Evolutionary conservation across 1,139 yeast genomes (phyloP).

Genomic region (Yamadazyma aaseri): DNA sequence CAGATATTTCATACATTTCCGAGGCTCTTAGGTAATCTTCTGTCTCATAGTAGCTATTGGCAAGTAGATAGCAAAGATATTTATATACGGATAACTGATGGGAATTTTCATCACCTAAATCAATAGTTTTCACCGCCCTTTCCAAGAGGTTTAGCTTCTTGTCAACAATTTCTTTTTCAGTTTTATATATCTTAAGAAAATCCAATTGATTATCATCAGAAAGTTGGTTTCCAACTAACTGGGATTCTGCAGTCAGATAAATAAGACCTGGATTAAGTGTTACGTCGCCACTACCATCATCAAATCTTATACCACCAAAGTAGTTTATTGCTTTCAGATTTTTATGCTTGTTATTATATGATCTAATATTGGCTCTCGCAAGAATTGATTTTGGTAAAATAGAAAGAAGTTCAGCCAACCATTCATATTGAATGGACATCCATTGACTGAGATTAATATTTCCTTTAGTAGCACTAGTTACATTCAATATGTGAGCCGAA

Average conservation of each 20-base stretch:
- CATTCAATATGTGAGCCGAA: conserved; percentile 55
- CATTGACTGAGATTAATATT: conserved; percentile 27
- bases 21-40: conserved; percentile 31
- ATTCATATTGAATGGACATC: conserved; percentile 45
- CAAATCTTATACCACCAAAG: conserved; percentile 36
- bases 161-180: conserved; percentile 1
- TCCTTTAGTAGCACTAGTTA: conserved; percentile 17
- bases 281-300: conserved; percentile 28
- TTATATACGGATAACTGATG: neutral
- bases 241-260: conserved; percentile 23
- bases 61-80: conserved; percentile 49
- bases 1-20: conserved; percentile 27
- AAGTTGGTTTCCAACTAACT: conserved; percentile 2
- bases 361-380: conserved; percentile 20
- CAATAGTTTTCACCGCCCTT: conserved; percentile 10
- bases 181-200: conserved; percentile 6
- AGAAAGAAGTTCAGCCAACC: conserved; percentile 59
- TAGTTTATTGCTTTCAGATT: conserved; percentile 16
- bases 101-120: neutral
- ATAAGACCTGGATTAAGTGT: conserved; percentile 31
- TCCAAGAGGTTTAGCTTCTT: conserved; percentile 10
- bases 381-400: conserved; percentile 44
- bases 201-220: conserved; percentile 10
- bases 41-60: conserved; percentile 37
- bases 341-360: conserved; percentile 12